Base-by-base conservation (phyloP, 176 grass and related monocot species). In the Oryza longistaminata region DNA sequence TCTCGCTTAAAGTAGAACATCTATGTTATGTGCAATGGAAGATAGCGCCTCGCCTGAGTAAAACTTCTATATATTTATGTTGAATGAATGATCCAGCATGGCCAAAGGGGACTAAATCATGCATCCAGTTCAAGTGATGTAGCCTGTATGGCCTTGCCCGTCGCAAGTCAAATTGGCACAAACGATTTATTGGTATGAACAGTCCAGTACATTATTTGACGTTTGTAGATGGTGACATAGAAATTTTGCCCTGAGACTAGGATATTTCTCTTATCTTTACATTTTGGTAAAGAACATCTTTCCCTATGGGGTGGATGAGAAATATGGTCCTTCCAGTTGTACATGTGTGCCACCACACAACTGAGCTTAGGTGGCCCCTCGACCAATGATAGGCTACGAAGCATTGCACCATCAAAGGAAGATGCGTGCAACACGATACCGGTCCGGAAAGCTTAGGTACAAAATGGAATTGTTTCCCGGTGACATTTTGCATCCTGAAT, bases 41-140 rank as follows among this genome's bases (percentile, higher is more conserved):
- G 22, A 53, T 71, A 66, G 53, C 72, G 33, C 34, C 12, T 72
- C 7, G 25, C 55, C 26, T 73, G 72, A 77, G 72, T 42, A 50
- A 79, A 50, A 81, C 64, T 34, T 33, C 17, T 69, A 34, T 90
- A 34, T 90, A 66, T 21, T 66, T 43, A 66, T 78, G 24, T 76
- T 39, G 44, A 40, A 15, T 44, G 9, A 2, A 31, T 19, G 31
- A 52, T 76, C 21, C 52, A 71, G 77, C 50, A 61, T 61, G 21
- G 55, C 21, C 19, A 22, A 61, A 61, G 0, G 13, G 1, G n/a
- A 4, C 55, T n/a, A 16, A 64, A 14, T 43, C 5, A 76, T 35
- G 13, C 21, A 45, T 17, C 29, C 29, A 31, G 14, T 3, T 49
- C 8, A 11, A 24, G 8, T 62, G 21, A 21, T 16, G 15, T 52